A percentile compares a stretch with the other conserved stretches of the same genome.
phyloP scores from a whole-genome alignment of 192 early-diverging fungal genomes.

The Phycomyces nitens region DNA sequence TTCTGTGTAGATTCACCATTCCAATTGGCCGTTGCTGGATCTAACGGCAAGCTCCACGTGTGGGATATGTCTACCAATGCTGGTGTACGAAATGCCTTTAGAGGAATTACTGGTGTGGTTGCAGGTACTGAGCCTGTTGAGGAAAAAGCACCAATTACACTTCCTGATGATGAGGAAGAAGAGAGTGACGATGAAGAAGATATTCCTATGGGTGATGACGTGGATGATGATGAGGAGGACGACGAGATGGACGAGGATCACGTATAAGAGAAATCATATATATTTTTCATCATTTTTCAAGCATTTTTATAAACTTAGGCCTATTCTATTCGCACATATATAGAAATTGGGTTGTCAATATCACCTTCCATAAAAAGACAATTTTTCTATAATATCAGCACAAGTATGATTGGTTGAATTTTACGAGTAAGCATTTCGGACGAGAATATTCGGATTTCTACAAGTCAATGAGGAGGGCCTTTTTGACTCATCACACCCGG shows the following conservation, averaged over 20 bases:
- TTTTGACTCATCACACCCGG: too few species aligned
- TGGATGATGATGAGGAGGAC: constrained; percentile 39
- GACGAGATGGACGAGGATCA: constrained; percentile 38
- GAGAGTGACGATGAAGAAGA: constrained; percentile 41
- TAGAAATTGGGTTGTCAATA: too few species aligned
- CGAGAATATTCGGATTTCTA: too few species aligned
- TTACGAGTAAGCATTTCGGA: too few species aligned
- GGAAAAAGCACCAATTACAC: constrained; percentile 50
- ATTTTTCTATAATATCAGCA: too few species aligned
- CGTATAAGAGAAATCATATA: constrained; percentile 3
- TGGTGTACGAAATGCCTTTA: constrained; percentile 70
- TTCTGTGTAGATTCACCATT: constrained; percentile 95
- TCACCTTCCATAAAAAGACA: too few species aligned
- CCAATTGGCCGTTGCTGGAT: constrained; percentile 83
- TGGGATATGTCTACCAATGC: constrained; percentile 92
- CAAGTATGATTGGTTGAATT: too few species aligned
- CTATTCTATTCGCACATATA: too few species aligned
- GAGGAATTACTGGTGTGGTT: constrained; percentile 30
- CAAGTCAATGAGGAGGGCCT: too few species aligned
- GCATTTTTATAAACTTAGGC: not conserved
- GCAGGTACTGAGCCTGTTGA: constrained; percentile 11
- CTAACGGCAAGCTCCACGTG: constrained; percentile 82
- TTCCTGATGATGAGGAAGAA: constrained; percentile 45
- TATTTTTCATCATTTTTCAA: not conserved
- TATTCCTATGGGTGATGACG: constrained; percentile 25